Evolutionary conservation across 129 eudicot species (phyloP), one percentile per base, ranked within the genome.

Genomic region (Helichrysum umbraculigerum): DNA sequence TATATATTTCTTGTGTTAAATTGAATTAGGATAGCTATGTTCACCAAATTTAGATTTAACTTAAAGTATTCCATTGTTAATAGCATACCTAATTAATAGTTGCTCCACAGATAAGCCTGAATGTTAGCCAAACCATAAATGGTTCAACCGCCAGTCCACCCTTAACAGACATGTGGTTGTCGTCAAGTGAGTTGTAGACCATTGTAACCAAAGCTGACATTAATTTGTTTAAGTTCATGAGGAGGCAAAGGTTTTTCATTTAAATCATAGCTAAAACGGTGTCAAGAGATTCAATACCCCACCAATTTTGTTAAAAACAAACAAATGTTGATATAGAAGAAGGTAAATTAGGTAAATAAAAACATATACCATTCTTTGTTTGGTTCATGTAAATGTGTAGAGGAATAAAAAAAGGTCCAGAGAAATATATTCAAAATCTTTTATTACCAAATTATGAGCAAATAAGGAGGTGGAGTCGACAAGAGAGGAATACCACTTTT

Each of bases 341-440:
- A 51, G 71, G 66, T 76, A 4, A 34, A 20, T 44, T 7, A 51
- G 63, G 28, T 76, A 4, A 34, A 20, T 44, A 76, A 76, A 50
- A 65, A 20, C 28, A 51, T 12, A 76, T 51, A 16, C 28, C 28
- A 50, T 51, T 52, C 56, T 22, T 20, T 51, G n/a, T 66, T 66
- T 76, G 25, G 34, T 32, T 33, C 56, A 66, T 12, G 6, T 59
- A 32, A 25, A 47, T 19, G 76, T 56, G 47, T n/a, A 72, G 10
- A n/a, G 66, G 20, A 12, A 20, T 16, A 30, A 12, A 76, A 75
- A 39, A 4, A 33, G 3, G 6, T 47, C 39, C 42, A 35, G 41
- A 37, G 28, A 32, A 76, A 15, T 50, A 14, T 44, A 54, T 16
- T 5, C 3, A 50, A 12, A 54, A 5, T 21, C 54, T 50, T 25